Conservation (phyloP, 345 rosid species). For the Salix exigua region DNA sequence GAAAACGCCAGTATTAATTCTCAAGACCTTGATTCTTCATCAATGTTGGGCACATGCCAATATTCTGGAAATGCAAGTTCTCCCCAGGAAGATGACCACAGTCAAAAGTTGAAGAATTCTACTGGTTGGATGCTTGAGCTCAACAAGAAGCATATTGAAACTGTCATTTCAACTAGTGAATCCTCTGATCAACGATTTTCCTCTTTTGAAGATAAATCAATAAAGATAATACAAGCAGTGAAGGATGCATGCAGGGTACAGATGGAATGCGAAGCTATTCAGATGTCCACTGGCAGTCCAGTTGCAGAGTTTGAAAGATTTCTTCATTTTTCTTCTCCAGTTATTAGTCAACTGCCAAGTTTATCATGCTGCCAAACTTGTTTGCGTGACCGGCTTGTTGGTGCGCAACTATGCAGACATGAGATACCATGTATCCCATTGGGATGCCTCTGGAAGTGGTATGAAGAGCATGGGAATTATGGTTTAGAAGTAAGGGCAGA, state of each 20-base stretch:
- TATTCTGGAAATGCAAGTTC: slow-evolving; percentile 9
- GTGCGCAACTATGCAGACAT: slow-evolving; percentile 31
- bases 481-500: slow-evolving; percentile 55
- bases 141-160: slow-evolving; percentile 13
- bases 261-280: slow-evolving; percentile 47
- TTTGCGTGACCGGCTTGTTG: slow-evolving; percentile 18
- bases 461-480: slow-evolving; percentile 47
- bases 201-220: slow-evolving; percentile 20
- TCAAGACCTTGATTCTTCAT: slow-evolving; percentile 17
- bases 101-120: slow-evolving; percentile 1
- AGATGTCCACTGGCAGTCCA: slow-evolving; percentile 43
- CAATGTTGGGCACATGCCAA: slow-evolving; percentile 7
- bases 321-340: slow-evolving; percentile 47
- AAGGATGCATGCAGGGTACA: slow-evolving; percentile 33
- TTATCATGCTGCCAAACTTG: slow-evolving; percentile 29
- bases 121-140: slow-evolving; percentile 10
- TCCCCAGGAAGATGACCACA: slow-evolving; percentile 11
- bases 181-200: slow-evolving; percentile 16
- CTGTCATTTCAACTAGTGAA: slow-evolving; percentile 14
- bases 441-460: slow-evolving; percentile 55
- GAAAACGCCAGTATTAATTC: slow-evolving; percentile 18
- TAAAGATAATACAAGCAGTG: slow-evolving; percentile 33
- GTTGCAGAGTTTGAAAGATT: slow-evolving; percentile 53
- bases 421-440: slow-evolving; percentile 38
- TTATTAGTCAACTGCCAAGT: slow-evolving; percentile 24